A percentile compares a stretch with the other conserved stretches of the same genome.
phyloP scores from a whole-genome alignment of 148 eudicot genomes.

The Heliosperma pusillum region DNA sequence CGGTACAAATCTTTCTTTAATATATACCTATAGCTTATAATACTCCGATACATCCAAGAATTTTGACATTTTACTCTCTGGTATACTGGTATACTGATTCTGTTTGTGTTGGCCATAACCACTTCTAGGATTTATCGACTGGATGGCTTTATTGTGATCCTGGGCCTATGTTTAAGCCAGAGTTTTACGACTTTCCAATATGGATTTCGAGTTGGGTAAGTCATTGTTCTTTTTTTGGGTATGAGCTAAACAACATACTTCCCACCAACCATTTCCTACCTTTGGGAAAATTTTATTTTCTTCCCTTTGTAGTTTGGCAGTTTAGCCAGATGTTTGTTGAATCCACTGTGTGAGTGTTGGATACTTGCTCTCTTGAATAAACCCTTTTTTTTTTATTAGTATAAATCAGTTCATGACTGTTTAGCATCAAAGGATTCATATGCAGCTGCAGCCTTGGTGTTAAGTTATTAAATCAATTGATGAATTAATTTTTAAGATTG shows the following conservation, averaged over 20 bases:
- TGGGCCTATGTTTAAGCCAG: constrained; percentile 73
- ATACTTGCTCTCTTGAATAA: no score
- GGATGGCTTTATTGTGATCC: constrained; percentile 99
- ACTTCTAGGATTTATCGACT: constrained; percentile 77
- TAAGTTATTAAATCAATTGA: no score
- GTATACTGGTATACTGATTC: constrained; percentile 2
- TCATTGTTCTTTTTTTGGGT: constrained; percentile 1
- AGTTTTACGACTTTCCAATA: constrained; percentile 50
- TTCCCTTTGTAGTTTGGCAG: no score
- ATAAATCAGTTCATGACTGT: no score
- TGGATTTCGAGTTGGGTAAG: constrained; percentile 79
- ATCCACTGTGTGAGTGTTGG: no score
- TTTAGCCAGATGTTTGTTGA: no score
- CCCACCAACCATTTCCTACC: background rate
- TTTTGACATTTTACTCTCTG: background rate
- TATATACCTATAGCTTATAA: background rate
- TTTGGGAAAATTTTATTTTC: no score
- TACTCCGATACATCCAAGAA: background rate
- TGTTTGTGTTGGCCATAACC: background rate
- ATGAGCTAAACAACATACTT: background rate
- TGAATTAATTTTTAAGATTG: no score
- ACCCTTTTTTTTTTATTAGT: no score
- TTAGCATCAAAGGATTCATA: no score
- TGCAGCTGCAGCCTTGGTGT: no score
- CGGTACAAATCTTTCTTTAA: constrained; percentile 37